Evolutionary conservation across 2,329 filamentous ascomycete species (phyloP), one percentile per base, ranked within the genome.

Genomic region (Pestalotiopsis fici): DNA sequence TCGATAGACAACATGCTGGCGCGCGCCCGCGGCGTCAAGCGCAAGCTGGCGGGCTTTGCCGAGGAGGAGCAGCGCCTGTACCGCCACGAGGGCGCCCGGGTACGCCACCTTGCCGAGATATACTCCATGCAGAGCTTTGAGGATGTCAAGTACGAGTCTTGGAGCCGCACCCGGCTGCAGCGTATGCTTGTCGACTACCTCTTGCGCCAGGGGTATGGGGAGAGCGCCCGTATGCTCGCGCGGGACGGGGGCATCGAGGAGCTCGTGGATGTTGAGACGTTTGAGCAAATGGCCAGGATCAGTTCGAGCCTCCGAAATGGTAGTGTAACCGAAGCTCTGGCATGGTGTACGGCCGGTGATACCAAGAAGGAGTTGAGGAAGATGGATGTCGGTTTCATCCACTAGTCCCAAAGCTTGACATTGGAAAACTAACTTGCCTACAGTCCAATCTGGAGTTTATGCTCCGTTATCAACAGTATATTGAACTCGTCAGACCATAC

Each of bases 321-420:
- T 37, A 93, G 90, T 72, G 92, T 95, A 4, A 85, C 86, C 43
- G 93, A 97, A 74, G 95, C 94, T 25, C 80, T 99, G 65, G 88
- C 89, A 13, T 99, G 96, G 96, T 98, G 96, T 78, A 88, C 86
- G 18, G 76, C 76, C 2, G 76, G 76, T 2, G 95, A 98, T 75
- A 97, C 98, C 79, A 96, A 97, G 80, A 95, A 95, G 74, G 92
- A 95, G 70, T 82, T 99, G 68, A 93, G 94, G 76, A 97, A 96
- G 84, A 91, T 93, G 80, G 91, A 93, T 78, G 92, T 93, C 78
- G 69, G 88, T 77, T 13, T 50, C 27, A 2, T 60, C 15, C 25
- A n/a, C 37, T 23, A 31, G 37, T 21, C 6, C 65, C 37, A 23
- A 7, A 1, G n/a, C 57, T 59, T 12, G 1, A 23, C 11, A 35